phyloP scores from a whole-genome alignment of 108 stramenopile species.

The Bacterosira constricta region DNA sequence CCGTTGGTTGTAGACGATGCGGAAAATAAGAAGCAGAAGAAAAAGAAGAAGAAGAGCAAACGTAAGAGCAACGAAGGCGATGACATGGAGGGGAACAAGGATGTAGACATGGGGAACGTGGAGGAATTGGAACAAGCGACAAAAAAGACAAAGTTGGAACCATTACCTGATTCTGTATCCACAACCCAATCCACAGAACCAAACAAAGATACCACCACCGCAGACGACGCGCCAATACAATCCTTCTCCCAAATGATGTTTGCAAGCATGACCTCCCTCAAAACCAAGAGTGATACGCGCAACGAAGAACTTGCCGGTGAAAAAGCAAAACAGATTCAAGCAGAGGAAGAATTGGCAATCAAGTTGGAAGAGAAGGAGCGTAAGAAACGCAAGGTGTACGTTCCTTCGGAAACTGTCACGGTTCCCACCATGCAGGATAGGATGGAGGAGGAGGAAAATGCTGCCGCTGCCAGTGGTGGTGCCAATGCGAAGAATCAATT shows the following conservation, averaged over 20 bases:
- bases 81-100: background rate
- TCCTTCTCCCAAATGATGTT: conserved; percentile 44
- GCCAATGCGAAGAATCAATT: too few relatives aligned
- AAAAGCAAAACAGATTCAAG: conserved; percentile 27
- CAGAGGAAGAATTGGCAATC: conserved; percentile 35
- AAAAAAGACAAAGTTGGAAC: conserved; percentile 5
- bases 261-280: conserved; percentile 33
- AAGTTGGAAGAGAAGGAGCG: conserved; percentile 50
- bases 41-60: conserved; percentile 16
- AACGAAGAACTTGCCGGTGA: conserved; percentile 40
- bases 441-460: conserved; percentile 33
- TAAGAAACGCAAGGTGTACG: conserved; percentile 40
- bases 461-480: conserved; percentile 17
- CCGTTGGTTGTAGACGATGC: background rate
- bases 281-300: conserved; percentile 29
- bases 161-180: background rate
- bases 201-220: background rate
- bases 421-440: conserved; percentile 38
- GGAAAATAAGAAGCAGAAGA: conserved; percentile 40
- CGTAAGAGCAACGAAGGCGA: background rate
- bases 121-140: background rate
- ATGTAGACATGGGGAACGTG: background rate
- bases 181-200: conserved; percentile 1
- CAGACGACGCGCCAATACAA: background rate
- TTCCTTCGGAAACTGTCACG: conserved; percentile 31